Base-by-base conservation (phyloP, 352 stramenopile species). In the Globisporangium echinulatum region DNA sequence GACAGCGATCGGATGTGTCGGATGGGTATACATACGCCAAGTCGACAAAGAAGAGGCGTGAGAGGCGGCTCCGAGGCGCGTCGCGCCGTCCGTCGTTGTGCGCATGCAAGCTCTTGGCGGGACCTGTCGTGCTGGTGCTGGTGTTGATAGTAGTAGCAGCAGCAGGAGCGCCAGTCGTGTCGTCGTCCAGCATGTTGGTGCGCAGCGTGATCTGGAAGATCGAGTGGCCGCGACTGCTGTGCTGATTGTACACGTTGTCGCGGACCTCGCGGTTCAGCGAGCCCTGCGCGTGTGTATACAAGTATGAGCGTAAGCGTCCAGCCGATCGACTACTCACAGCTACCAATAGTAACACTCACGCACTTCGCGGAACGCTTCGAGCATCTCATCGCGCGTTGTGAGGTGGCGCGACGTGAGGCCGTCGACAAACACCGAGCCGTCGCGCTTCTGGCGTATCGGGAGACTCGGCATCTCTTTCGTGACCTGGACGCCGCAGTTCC, bases 171-270 rank as follows among this genome's bases (percentile, higher is more conserved):
- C 25, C 46, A 37, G n/a, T 58, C 42, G 1, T 49, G 7, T 17
- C 5, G 7, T 17, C 5, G 25, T 50, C 38, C 43, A 58, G 44
- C 36, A 69, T 39, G 49, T 75, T 80, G 55, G 64, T 80, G 1
- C 77, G 68, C 7, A 90, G 56, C 0, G 82, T 85, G 53, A 92
- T 67, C 62, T 90, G 76, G 63, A 90, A 92, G 14, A 92, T 72
- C 7, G 80, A 80, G 61, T 92, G 80, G 0, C 82, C 82, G 55
- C 74, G 77, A 47, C 75, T 86, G 36, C 74, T 87, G 60, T 81
- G 74, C 52, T 89, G 75, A 61, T 87, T 88, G 70, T 87, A 88
- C 5, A 90, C 49, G 51, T 90, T 90, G 59, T 90, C 77, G 36
- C 80, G 75, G 3, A 87, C 75, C 61, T 90, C 77, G 46, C 77